Evolutionary conservation across 2,329 filamentous ascomycete species (phyloP).

Genomic region (Dactylellina parvicollis): DNA sequence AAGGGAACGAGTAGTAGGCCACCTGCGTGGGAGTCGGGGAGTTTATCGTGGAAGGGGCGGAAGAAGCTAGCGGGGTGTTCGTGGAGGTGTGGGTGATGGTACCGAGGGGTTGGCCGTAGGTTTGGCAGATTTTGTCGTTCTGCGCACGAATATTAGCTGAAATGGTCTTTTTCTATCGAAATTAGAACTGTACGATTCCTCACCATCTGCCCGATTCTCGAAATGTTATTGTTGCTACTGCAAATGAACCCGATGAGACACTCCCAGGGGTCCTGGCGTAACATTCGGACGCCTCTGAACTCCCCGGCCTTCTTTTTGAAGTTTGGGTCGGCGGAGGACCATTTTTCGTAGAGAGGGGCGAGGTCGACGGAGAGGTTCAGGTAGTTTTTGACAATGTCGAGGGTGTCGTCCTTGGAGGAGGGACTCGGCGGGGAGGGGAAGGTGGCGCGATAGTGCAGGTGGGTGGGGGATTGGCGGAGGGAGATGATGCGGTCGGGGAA

Average conservation of each 20-base stretch:
- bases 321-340: slow-evolving; percentile 85
- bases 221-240: slow-evolving; percentile 98
- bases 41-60: slow-evolving; percentile 21
- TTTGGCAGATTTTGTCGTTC: slow-evolving; percentile 84
- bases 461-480: slow-evolving; percentile 79
- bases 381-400: slow-evolving; percentile 80
- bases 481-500: slow-evolving; percentile 85
- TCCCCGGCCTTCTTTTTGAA: slow-evolving; percentile 86
- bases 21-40: slow-evolving; percentile 66
- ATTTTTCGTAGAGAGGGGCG: slow-evolving; percentile 79
- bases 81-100: slow-evolving; percentile 39
- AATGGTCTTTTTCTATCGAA: too few species aligned
- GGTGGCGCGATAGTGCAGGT: slow-evolving; percentile 81
- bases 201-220: slow-evolving; percentile 93
- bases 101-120: slow-evolving; percentile 74
- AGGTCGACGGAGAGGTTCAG: slow-evolving; percentile 86
- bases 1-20: slow-evolving; percentile 86
- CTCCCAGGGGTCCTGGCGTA: slow-evolving; percentile 97
- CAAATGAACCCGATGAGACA: slow-evolving; percentile 94
- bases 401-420: slow-evolving; percentile 73
- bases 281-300: slow-evolving; percentile 89
- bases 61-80: slow-evolving; percentile 5
- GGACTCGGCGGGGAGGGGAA: slow-evolving; percentile 63
- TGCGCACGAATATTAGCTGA: slow-evolving; percentile 61
- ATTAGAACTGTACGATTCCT: too few species aligned